These are phyloP conservation scores for Claviceps sp. DNA, from an alignment of 2,329 filamentous ascomycete species.

Conservation along the genomic window DNA sequence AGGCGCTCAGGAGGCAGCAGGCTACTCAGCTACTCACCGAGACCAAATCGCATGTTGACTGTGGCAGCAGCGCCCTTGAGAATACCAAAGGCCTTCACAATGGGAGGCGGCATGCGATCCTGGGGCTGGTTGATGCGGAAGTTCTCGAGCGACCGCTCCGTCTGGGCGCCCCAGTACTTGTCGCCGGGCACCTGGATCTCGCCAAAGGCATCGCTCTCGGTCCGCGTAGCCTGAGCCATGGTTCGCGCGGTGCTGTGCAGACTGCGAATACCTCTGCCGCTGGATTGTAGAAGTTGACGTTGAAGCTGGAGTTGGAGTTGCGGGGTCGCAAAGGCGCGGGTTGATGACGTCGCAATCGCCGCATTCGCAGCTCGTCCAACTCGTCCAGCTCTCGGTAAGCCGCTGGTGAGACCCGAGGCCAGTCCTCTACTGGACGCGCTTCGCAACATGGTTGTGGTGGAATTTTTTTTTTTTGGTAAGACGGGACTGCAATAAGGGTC, in stretches of 20 bases:
- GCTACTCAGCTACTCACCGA: conserved; percentile 36
- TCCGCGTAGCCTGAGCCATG: conserved; percentile 42
- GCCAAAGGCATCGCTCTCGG: conserved; percentile 95
- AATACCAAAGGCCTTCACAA: conserved; percentile 89
- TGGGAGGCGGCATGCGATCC: conserved; percentile 91
- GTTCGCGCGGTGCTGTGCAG: conserved; percentile 7
- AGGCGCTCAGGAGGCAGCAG: too few species aligned
- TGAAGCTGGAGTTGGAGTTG: neutral
- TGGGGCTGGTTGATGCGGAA: conserved; percentile 99
- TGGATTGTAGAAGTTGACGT: neutral
- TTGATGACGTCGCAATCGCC: neutral
- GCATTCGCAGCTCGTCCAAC: neutral
- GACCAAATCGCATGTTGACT: conserved; percentile 89
- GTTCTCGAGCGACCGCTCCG: conserved; percentile 89
- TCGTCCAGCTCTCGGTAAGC: neutral
- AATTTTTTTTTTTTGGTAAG: neutral
- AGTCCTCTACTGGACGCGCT: conserved; percentile 2
- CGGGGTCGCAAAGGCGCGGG: conserved; percentile 2
- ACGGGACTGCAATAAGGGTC: neutral
- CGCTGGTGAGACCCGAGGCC: conserved; percentile 1
- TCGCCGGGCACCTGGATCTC: conserved; percentile 83
- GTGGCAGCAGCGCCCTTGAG: conserved; percentile 92
- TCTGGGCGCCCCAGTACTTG: conserved; percentile 98
- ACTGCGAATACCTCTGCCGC: conserved; percentile 6
- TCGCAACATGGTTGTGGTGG: conserved; percentile 3